These are phyloP conservation scores for Hymenoscyphus occultus DNA, from an alignment of 2,329 filamentous ascomycete species.

Conservation along the genomic window DNA sequence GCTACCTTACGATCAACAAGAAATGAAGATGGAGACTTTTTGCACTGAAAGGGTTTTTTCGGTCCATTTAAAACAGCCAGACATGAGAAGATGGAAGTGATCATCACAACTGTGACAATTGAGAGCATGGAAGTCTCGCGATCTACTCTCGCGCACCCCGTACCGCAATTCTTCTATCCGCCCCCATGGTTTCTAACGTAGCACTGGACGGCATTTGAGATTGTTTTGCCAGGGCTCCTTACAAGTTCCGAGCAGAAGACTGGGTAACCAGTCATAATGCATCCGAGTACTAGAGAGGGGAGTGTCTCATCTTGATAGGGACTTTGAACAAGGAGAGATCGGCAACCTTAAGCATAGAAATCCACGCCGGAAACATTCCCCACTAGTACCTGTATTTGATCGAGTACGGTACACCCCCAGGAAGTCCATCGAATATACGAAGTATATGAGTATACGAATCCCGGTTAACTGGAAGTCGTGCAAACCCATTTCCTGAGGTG, in stretches of 20 bases:
- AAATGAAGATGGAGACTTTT: neutral
- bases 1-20: neutral
- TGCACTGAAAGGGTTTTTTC: neutral
- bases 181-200: neutral
- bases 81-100: neutral
- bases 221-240: slow-evolving; percentile 1
- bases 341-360: neutral
- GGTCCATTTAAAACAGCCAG: neutral
- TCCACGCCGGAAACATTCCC: too few species aligned
- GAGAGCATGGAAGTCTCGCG: neutral
- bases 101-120: neutral
- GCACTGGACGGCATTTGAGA: neutral
- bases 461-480: too few species aligned
- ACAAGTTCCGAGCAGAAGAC: neutral
- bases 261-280: neutral
- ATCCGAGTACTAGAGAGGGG: neutral
- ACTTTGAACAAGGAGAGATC: neutral
- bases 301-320: neutral
- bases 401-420: neutral
- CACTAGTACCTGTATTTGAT: neutral
- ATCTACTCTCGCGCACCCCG: neutral
- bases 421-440: neutral
- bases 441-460: too few species aligned
- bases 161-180: neutral
- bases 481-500: too few species aligned